Percentiles rank a stretch among this genome's conserved stretches.
These are phyloP conservation scores for Fonsecaea pedrosoi DNA, from an alignment of 2,329 filamentous ascomycete species.

Conservation along the genomic window DNA sequence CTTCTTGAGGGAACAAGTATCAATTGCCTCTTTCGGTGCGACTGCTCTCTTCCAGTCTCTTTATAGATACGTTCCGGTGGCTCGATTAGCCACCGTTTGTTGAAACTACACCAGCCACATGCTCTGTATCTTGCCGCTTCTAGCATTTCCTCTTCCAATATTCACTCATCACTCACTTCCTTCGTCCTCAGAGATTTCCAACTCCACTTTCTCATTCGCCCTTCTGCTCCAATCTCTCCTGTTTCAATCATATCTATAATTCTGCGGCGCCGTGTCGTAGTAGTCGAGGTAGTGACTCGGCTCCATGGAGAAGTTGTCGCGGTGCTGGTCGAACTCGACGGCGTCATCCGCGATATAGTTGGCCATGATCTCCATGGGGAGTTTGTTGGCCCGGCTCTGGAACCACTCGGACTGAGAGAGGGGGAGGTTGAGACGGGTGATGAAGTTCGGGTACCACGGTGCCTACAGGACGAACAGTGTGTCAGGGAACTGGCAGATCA, in stretches of 20 bases:
- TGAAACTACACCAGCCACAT: no score
- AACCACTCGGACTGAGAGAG: slow-evolving; percentile 18
- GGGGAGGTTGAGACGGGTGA: slow-evolving; percentile 15
- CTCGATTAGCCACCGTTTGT: no score
- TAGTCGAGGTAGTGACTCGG: slow-evolving; percentile 21
- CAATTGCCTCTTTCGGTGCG: no score
- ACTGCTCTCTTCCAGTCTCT: no score
- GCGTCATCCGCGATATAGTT: slow-evolving; percentile 21
- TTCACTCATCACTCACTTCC: background rate
- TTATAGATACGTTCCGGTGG: no score
- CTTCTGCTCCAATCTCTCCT: background rate
- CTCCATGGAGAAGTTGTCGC: slow-evolving; percentile 23
- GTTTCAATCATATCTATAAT: slow-evolving; percentile 20
- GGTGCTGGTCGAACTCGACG: slow-evolving; percentile 24
- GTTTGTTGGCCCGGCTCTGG: slow-evolving; percentile 20
- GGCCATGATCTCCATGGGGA: slow-evolving; percentile 24
- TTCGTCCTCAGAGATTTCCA: background rate
- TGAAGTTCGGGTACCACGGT: slow-evolving; percentile 22
- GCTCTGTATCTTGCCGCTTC: background rate
- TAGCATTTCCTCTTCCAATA: no score
- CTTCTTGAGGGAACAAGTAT: background rate
- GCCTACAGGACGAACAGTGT: slow-evolving; percentile 13
- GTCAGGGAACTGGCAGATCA: slow-evolving; percentile 1
- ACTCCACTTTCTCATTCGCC: background rate
- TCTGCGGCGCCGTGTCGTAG: slow-evolving; percentile 20